Conservation (phyloP, 192 early-diverging fungal genomes). For the Anaeromyces robustus region DNA sequence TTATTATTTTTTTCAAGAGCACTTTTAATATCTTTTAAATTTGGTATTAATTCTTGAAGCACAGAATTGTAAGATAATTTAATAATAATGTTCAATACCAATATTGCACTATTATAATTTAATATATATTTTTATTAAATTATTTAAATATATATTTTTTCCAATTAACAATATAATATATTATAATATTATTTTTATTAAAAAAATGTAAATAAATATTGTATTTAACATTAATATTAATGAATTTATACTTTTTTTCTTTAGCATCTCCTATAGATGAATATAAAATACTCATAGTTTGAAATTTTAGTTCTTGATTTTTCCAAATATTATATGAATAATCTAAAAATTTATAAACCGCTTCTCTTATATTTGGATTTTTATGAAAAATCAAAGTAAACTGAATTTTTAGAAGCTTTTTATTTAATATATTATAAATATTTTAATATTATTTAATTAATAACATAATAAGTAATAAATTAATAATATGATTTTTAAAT, state of each 20-base stretch:
- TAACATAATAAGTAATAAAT: too few species aligned
- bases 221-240: background rate
- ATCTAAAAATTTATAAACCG: slow-evolving; percentile 28
- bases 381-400: slow-evolving; percentile 23
- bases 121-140: background rate
- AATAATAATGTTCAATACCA: background rate
- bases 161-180: too few species aligned
- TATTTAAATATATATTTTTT: too few species aligned
- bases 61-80: background rate
- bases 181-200: too few species aligned
- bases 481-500: too few species aligned
- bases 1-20: slow-evolving; percentile 6
- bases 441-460: background rate
- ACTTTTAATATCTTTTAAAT: slow-evolving; percentile 11
- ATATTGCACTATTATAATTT: background rate
- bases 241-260: slow-evolving; percentile 10
- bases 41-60: background rate
- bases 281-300: slow-evolving; percentile 20
- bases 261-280: slow-evolving; percentile 25
- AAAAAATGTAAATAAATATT: too few species aligned
- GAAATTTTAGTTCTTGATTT: slow-evolving; percentile 12
- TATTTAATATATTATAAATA: background rate
- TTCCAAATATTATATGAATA: slow-evolving; percentile 24
- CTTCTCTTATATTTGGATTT: slow-evolving; percentile 14
- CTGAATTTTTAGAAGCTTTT: slow-evolving; percentile 19